A percentile compares a stretch with the other conserved stretches of the same genome.
Evolutionary conservation across 2,329 filamentous ascomycete species (phyloP).

Genomic region (Harringtonia aguacate): DNA sequence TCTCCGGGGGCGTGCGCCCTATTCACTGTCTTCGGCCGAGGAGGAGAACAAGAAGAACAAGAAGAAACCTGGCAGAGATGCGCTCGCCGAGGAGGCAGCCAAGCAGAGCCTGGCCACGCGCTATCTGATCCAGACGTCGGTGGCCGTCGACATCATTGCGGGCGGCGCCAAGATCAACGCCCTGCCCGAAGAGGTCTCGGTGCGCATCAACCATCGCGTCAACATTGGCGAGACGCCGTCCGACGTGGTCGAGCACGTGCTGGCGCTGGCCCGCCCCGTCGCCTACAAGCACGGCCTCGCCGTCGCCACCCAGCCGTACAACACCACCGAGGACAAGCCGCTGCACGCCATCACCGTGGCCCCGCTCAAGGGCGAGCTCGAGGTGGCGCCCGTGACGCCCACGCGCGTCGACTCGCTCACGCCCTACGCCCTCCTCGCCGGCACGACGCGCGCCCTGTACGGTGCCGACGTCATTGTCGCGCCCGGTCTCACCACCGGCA

Average conservation of each 20-base stretch:
- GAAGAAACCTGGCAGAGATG: slow-evolving; percentile 14
- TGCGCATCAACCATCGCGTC: slow-evolving; percentile 49
- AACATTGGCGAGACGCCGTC: slow-evolving; percentile 41
- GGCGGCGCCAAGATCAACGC: slow-evolving; percentile 58
- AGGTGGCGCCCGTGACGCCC: slow-evolving; percentile 47
- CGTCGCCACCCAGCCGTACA: slow-evolving; percentile 35
- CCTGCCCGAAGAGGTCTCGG: slow-evolving; percentile 46
- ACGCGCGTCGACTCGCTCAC: slow-evolving; percentile 27
- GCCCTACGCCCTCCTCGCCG: slow-evolving; percentile 37
- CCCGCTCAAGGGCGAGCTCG: slow-evolving; percentile 22
- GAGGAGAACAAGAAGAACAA: too few species aligned
- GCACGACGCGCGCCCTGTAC: slow-evolving; percentile 36
- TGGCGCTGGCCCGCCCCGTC: slow-evolving; percentile 33
- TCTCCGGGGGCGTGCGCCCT: slow-evolving; percentile 13
- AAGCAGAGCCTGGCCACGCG: slow-evolving; percentile 23
- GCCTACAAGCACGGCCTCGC: background rate
- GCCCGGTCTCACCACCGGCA: background rate
- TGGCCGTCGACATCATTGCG: slow-evolving; percentile 46
- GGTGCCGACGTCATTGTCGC: slow-evolving; percentile 14
- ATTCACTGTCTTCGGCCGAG: too few species aligned
- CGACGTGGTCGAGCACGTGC: slow-evolving; percentile 38
- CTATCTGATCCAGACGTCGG: slow-evolving; percentile 48
- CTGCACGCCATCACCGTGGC: slow-evolving; percentile 28
- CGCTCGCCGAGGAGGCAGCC: slow-evolving; percentile 36
- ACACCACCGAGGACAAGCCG: slow-evolving; percentile 29